These are phyloP conservation scores for Rhizopus sp. DNA, from an alignment of 371 early-diverging fungal species.

Conservation along the genomic window DNA sequence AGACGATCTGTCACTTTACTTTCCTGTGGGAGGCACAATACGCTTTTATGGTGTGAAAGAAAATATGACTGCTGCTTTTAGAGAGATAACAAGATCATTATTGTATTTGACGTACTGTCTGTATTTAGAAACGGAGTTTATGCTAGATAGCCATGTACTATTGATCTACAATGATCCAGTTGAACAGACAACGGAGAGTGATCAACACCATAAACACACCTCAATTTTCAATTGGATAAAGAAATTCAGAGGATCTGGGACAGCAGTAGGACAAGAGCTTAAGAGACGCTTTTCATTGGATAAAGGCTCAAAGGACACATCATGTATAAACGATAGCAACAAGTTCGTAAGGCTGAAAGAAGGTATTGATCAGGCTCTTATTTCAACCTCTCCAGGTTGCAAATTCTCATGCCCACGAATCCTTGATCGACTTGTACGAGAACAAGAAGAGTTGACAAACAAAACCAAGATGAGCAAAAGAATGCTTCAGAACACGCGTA, in stretches of 20 bases:
- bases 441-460: constrained; percentile 20
- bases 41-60: constrained; percentile 23
- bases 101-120: constrained; percentile 23
- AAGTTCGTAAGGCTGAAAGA: constrained; percentile 37
- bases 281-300: constrained; percentile 13
- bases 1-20: constrained; percentile 4
- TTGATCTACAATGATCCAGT: constrained; percentile 13
- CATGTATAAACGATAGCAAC: constrained; percentile 5
- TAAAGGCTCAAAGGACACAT: neutral
- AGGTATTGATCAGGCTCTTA: constrained; percentile 50
- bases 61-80: constrained; percentile 9
- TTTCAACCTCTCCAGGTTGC: constrained; percentile 65
- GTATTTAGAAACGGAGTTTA: constrained; percentile 29
- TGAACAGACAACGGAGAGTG: too few species aligned
- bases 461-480: neutral
- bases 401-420: constrained; percentile 59
- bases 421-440: constrained; percentile 47
- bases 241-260: constrained; percentile 11
- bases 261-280: constrained; percentile 4
- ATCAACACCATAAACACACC: too few species aligned
- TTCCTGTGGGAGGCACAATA: constrained; percentile 23
- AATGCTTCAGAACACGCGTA: neutral
- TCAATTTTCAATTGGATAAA: constrained; percentile 10
- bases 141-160: constrained; percentile 29
- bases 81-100: neutral